Evolutionary conservation across 225 moss, liverwort and hornwort genomes (phyloP), one percentile per base, ranked within the genome.

Genomic region (Physcomitrellopsis africana): DNA sequence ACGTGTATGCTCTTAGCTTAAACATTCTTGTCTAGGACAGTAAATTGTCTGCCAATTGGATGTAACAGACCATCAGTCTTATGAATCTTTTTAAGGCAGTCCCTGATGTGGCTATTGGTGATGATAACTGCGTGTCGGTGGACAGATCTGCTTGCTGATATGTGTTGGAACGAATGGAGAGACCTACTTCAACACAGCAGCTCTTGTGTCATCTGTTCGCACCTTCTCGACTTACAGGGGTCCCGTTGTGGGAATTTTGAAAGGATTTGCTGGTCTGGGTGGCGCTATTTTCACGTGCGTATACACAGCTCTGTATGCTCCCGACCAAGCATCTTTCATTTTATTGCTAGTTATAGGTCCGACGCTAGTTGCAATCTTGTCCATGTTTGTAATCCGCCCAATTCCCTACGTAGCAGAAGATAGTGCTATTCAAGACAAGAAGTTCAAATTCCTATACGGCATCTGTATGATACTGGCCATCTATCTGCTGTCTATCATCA

Each of bases 261-360:
- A 90, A 58, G 90, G 90, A 1, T 90, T 90, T 77, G 85, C 78
- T 22, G 90, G 90, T n/a, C 83, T 90, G n/a, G 85, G 87, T 60
- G 90, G 90, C 10, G 90, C 90, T 11, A 90, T 90, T 23, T 90
- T 90, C 68, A 90, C 90, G 5, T 77, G 79, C 24, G 48, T 90
- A 10, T 90, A 90, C 58, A 75, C 87, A 11, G 82, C 87, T 9
- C 65, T 87, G 20, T 87, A 82, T 67, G 85, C 90, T 12, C 90
- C 90, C 7, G 83, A 90, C 46, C 82, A 85, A 74, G 76, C 90
- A 1, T 80, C 83, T 7, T 87, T 90, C 75, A 72, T 90, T 29
- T 87, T 87, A 59, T 53, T 90, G 65, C 72, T 90, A 12, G 87
- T 85, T 1, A 81, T 85, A 0, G 87, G 87, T 29, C 90, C 90